A percentile compares a stretch with the other conserved stretches of the same genome.
Conservation (phyloP, 2,329 filamentous ascomycete species). For the Pyrenochaeta sp. region DNA sequence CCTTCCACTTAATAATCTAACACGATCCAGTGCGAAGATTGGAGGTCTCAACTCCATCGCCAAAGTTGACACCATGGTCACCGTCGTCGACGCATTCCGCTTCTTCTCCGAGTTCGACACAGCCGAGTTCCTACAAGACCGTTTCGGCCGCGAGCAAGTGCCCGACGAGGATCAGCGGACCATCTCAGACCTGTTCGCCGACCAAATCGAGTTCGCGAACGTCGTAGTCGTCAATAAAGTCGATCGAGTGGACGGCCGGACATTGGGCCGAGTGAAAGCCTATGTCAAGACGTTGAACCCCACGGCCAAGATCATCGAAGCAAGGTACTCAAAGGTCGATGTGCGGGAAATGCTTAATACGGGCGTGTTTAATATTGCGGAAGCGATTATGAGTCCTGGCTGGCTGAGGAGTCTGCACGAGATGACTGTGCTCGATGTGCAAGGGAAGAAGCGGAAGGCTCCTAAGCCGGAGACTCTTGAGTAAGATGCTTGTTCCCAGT, state of each 20-base stretch:
- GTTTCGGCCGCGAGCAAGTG: constrained; percentile 63
- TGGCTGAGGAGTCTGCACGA: constrained; percentile 75
- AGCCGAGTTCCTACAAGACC: constrained; percentile 69
- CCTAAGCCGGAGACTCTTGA: constrained; percentile 76
- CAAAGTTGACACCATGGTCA: constrained; percentile 73
- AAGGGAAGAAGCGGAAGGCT: constrained; percentile 62
- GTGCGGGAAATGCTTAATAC: constrained; percentile 71
- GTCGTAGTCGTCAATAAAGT: constrained; percentile 76
- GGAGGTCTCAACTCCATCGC: constrained; percentile 73
- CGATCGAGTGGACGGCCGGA: constrained; percentile 63
- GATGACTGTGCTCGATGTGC: constrained; percentile 68
- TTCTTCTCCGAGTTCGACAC: constrained; percentile 77
- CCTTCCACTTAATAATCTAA: constrained; percentile 2
- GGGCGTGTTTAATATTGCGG: constrained; percentile 68
- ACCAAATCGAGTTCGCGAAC: constrained; percentile 80
- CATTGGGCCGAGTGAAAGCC: constrained; percentile 57
- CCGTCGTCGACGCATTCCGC: constrained; percentile 76
- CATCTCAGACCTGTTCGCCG: constrained; percentile 77
- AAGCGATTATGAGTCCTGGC: constrained; percentile 69
- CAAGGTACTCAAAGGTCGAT: constrained; percentile 66
- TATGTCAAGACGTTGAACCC: constrained; percentile 71
- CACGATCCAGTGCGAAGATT: constrained; percentile 31
- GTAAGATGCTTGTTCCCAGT: too few relatives aligned
- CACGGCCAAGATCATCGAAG: constrained; percentile 68
- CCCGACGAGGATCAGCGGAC: constrained; percentile 73